Evolutionary conservation across 768 basidiomycete genomes (phyloP).

Genomic region (Russula sp.): DNA sequence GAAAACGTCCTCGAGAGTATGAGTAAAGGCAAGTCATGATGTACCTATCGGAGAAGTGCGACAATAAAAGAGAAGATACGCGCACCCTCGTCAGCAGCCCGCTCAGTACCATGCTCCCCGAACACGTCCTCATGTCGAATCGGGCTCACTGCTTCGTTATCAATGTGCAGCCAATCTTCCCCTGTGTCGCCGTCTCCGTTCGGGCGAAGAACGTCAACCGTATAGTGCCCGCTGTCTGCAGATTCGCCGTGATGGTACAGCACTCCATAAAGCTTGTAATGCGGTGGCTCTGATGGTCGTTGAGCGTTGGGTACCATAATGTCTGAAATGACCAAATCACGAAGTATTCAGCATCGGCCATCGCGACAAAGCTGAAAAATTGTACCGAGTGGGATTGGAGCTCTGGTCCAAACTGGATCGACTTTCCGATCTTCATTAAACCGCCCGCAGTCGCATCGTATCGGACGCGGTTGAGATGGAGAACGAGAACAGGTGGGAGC

Average conservation of each 20-base stretch:
- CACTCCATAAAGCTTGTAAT: slow-evolving; percentile 82
- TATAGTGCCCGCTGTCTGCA: slow-evolving; percentile 93
- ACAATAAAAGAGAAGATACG: too few species aligned
- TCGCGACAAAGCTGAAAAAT: background rate
- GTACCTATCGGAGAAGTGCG: too few species aligned
- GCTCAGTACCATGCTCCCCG: too few species aligned
- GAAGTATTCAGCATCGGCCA: background rate
- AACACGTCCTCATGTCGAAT: too few species aligned
- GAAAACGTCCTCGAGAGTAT: too few species aligned
- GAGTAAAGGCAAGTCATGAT: too few species aligned
- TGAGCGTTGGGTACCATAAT: slow-evolving; percentile 32
- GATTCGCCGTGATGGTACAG: slow-evolving; percentile 92
- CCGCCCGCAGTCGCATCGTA: slow-evolving; percentile 75
- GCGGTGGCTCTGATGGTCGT: slow-evolving; percentile 52
- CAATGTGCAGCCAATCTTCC: too few species aligned
- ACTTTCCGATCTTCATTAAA: slow-evolving; percentile 84
- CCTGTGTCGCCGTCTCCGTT: slow-evolving; percentile 46
- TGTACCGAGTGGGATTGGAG: slow-evolving; percentile 72
- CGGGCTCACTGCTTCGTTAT: too few species aligned
- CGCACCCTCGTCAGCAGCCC: too few species aligned
- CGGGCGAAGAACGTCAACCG: slow-evolving; percentile 81
- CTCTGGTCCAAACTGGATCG: slow-evolving; percentile 72
- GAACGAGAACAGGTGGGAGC: slow-evolving; percentile 76
- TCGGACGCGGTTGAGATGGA: slow-evolving; percentile 86
- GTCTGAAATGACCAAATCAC: slow-evolving; percentile 1